These are phyloP conservation scores for Effrenium voratum DNA, from an alignment of 73 alveolate genomes.

Conservation along the genomic window DNA sequence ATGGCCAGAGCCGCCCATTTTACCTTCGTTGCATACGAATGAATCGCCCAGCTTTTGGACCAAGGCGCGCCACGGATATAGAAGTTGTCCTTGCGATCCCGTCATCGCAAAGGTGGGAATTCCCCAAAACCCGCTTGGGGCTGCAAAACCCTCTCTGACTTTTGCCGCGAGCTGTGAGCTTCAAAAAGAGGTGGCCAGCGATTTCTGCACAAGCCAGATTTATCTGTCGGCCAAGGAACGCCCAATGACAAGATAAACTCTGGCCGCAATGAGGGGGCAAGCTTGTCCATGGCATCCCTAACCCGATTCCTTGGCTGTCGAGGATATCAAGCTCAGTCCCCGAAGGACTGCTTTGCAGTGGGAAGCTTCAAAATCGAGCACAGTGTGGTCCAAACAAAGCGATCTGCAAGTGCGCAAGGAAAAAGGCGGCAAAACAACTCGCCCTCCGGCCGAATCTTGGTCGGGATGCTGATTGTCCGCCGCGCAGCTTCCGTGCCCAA, in stretches of 20 bases:
- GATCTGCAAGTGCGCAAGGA: too few species aligned
- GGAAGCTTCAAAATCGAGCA: too few species aligned
- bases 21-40: too few species aligned
- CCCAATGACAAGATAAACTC: conserved; percentile 72
- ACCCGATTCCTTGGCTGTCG: conserved; percentile 26
- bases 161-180: neutral
- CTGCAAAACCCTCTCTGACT: neutral
- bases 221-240: neutral
- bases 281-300: conserved; percentile 69
- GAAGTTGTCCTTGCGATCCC: conserved; percentile 49
- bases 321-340: too few species aligned
- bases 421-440: too few species aligned
- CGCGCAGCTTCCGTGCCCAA: conserved; percentile 38
- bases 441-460: too few species aligned
- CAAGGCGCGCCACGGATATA: conserved; percentile 79
- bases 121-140: neutral
- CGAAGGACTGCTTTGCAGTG: too few species aligned
- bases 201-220: too few species aligned
- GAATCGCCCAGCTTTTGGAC: neutral
- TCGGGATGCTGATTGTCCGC: conserved; percentile 34
- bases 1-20: too few species aligned
- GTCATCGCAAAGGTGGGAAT: neutral
- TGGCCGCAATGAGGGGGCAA: conserved; percentile 60
- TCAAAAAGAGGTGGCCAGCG: too few species aligned
- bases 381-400: too few species aligned